Evolutionary conservation across 768 basidiomycete genomes (phyloP).

Genomic region (Boletus edulis): DNA sequence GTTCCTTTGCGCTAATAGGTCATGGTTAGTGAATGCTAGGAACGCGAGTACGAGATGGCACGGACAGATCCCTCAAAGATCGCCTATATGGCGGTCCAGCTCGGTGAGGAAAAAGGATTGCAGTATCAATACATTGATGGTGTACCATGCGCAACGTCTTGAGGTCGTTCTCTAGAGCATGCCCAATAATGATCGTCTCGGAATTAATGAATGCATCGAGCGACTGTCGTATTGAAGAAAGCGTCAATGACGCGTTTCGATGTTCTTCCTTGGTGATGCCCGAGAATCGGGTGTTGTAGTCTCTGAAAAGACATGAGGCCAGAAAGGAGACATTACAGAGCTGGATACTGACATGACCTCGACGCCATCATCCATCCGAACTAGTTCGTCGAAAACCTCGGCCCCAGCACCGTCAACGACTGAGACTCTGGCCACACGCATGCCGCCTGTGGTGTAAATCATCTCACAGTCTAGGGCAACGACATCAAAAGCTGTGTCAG

Average conservation of each 20-base stretch:
- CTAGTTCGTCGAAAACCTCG: conserved; percentile 77
- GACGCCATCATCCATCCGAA: conserved; percentile 79
- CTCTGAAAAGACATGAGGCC: conserved; percentile 44
- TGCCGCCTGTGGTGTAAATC: conserved; percentile 91
- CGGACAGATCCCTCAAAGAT: conserved; percentile 78
- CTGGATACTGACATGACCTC: conserved; percentile 60
- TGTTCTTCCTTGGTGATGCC: conserved; percentile 65
- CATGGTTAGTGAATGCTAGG: conserved; percentile 7
- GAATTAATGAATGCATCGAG: conserved; percentile 71
- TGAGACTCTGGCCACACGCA: conserved; percentile 88
- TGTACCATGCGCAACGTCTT: conserved; percentile 89
- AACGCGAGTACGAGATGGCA: neutral
- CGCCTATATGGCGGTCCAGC: conserved; percentile 74
- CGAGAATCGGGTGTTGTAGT: conserved; percentile 90
- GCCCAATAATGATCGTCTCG: conserved; percentile 86
- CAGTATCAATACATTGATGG: conserved; percentile 82
- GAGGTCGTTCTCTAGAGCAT: conserved; percentile 92
- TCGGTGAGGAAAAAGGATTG: conserved; percentile 81
- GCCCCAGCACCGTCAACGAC: conserved; percentile 76
- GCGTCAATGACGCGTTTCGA: conserved; percentile 61
- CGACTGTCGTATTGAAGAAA: conserved; percentile 62
- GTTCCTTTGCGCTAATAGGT: conserved; percentile 66
- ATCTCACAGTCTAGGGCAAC: conserved; percentile 96
- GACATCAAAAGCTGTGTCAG: conserved; percentile 59
- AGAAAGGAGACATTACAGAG: neutral